These are phyloP conservation scores for Adansonia madagascariensis DNA, from an alignment of 441 rosid genomes.

Conservation along the genomic window DNA sequence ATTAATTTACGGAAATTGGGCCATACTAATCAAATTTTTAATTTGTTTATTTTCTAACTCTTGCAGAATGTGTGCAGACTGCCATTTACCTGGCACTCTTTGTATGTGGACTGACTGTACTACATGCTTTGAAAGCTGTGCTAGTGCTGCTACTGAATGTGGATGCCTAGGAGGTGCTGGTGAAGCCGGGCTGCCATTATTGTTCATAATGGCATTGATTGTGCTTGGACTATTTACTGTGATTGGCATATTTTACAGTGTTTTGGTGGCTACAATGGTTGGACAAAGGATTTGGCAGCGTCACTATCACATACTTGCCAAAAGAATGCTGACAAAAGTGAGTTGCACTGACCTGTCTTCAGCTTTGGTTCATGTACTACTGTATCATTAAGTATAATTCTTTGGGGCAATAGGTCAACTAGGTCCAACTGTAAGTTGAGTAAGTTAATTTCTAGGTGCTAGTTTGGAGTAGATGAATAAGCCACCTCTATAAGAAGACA, in stretches of 20 bases:
- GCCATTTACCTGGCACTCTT: constrained; percentile 98
- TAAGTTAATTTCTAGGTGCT: constrained; percentile 15
- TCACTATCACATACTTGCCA: constrained; percentile 97
- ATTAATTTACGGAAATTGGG: not conserved
- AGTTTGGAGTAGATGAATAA: not conserved
- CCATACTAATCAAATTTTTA: not conserved
- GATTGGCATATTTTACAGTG: constrained; percentile 95
- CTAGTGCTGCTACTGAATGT: constrained; percentile 91
- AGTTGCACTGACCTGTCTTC: constrained; percentile 33
- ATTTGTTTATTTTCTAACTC: constrained; percentile 19
- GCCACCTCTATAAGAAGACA: not conserved
- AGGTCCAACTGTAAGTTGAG: constrained; percentile 13
- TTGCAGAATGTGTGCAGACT: constrained; percentile 94
- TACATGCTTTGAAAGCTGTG: constrained; percentile 95
- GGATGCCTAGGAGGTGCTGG: constrained; percentile 99
- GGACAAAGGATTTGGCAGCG: constrained; percentile 99
- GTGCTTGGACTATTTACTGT: constrained; percentile 93
- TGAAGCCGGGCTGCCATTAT: constrained; percentile 91
- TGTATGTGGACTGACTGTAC: constrained; percentile 99
- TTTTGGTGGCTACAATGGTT: constrained; percentile 98
- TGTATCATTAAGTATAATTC: not conserved
- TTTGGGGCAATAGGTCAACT: constrained; percentile 4
- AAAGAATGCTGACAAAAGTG: constrained; percentile 98
- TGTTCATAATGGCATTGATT: constrained; percentile 83
- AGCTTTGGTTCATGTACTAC: not conserved